These are phyloP conservation scores for Dendrobium officinale DNA, from an alignment of 106 monocot genomes.

Conservation along the genomic window DNA sequence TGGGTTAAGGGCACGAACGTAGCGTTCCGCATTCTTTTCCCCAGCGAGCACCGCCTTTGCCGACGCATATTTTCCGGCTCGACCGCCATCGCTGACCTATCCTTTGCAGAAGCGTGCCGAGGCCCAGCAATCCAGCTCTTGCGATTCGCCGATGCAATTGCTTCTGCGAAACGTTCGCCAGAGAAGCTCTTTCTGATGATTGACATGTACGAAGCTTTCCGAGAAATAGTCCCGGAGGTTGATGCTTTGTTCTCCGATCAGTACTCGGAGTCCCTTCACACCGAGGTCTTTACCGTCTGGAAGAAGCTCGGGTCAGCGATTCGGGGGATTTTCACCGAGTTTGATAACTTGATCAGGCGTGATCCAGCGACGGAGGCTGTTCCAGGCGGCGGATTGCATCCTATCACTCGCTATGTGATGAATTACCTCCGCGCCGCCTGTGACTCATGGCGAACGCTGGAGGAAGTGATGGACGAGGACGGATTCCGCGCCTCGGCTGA, in stretches of 20 bases:
- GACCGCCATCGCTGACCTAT: conserved; percentile 43
- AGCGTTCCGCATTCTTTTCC: conserved; percentile 47
- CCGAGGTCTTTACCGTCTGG: conserved; percentile 34
- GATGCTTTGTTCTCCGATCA: conserved; percentile 46
- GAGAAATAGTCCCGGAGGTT: conserved; percentile 54
- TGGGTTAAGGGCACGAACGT: conserved; percentile 47
- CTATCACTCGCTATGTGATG: conserved; percentile 87
- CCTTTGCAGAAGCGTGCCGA: conserved; percentile 51
- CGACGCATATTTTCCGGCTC: conserved; percentile 48
- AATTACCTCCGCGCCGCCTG: conserved; percentile 90
- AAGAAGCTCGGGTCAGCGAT: conserved; percentile 44
- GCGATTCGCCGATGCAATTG: conserved; percentile 50
- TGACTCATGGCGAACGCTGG: conserved; percentile 53
- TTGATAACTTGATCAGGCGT: conserved; percentile 67
- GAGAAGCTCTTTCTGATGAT: conserved; percentile 62
- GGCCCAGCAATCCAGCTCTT: conserved; percentile 47
- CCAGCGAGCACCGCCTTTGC: conserved; percentile 66
- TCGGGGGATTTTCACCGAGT: conserved; percentile 65
- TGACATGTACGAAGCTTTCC: conserved; percentile 63
- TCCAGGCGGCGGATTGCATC: conserved; percentile 67
- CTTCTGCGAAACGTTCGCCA: conserved; percentile 32
- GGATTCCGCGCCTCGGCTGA: conserved; percentile 7
- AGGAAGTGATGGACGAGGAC: conserved; percentile 71
- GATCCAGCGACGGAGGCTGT: conserved; percentile 48
- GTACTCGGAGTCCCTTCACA: conserved; percentile 29